A percentile compares a stretch with the other conserved stretches of the same genome.
phyloP scores from a whole-genome alignment of 129 eudicot genomes.

The Logfia minima region DNA sequence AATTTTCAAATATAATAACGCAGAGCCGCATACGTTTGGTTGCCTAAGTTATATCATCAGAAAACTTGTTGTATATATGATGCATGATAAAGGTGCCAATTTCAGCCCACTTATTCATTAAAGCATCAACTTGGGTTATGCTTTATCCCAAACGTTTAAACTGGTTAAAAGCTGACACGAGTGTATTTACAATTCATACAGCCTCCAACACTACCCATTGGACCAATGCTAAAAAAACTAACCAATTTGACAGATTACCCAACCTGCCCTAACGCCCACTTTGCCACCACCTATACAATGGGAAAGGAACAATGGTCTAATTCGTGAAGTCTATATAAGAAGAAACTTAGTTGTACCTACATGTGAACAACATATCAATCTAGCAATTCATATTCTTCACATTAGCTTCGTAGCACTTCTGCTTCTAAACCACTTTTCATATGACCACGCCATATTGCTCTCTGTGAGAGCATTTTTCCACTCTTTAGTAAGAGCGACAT shows the following conservation, averaged over 20 bases:
- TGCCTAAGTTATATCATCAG: neutral
- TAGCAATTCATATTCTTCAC: neutral
- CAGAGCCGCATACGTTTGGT: neutral
- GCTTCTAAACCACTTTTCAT: neutral
- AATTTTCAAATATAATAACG: neutral
- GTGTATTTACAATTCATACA: neutral
- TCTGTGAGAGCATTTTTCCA: neutral
- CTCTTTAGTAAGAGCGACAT: neutral
- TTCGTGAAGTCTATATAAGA: neutral
- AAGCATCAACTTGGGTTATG: neutral
- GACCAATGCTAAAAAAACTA: neutral
- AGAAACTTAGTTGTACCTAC: neutral
- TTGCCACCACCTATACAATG: neutral
- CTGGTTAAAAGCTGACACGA: neutral
- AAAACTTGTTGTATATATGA: neutral
- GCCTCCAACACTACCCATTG: neutral
- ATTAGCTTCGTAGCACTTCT: neutral
- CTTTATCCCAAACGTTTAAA: neutral
- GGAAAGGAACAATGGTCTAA: neutral
- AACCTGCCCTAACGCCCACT: neutral
- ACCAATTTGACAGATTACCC: neutral
- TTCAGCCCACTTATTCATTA: neutral
- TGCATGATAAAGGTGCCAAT: neutral
- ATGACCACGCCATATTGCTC: neutral
- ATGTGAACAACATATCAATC: neutral